A percentile compares a stretch with the other conserved stretches of the same genome.
Evolutionary conservation across 352 stramenopile species (phyloP).

Genomic region (Pythium insidiosum): DNA sequence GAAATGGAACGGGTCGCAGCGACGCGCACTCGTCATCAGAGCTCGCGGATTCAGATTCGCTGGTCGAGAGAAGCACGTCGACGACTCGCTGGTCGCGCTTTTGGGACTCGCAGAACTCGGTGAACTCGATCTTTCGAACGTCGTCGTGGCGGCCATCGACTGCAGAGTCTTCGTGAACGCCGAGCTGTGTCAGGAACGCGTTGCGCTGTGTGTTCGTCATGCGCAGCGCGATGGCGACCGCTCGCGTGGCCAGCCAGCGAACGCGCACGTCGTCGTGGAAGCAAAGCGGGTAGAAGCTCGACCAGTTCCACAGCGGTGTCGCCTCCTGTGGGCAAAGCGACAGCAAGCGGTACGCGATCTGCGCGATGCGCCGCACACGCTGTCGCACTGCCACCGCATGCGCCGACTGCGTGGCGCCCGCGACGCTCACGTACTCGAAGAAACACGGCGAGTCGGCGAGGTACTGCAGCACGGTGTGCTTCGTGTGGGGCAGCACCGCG

Average conservation of each 20-base stretch:
- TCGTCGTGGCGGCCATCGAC: constrained; percentile 21
- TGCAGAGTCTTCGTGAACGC: constrained; percentile 36
- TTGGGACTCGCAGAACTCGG: constrained; percentile 36
- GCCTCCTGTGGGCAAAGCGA: constrained; percentile 42
- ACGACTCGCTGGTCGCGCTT: constrained; percentile 43
- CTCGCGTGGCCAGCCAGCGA: constrained; percentile 55
- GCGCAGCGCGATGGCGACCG: constrained; percentile 47
- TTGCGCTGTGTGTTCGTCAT: constrained; percentile 66
- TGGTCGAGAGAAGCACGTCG: constrained; percentile 5
- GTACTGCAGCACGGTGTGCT: constrained; percentile 51
- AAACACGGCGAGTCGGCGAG: constrained; percentile 64
- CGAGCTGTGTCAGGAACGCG: constrained; percentile 45
- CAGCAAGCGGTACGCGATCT: constrained; percentile 52
- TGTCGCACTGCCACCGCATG: constrained; percentile 11
- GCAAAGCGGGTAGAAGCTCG: constrained; percentile 69
- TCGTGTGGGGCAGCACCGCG: constrained; percentile 38
- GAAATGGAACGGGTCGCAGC: constrained; percentile 33
- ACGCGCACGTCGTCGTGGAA: constrained; percentile 52
- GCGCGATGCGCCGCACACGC: constrained; percentile 47
- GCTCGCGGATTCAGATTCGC: neutral
- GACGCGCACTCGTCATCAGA: neutral
- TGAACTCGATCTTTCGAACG: constrained; percentile 49
- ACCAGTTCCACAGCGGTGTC: constrained; percentile 71
- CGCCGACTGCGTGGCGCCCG: constrained; percentile 27
- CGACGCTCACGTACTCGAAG: constrained; percentile 60